Evolutionary conservation across 768 basidiomycete species (phyloP), one percentile per base, ranked within the genome.

Genomic region (Tricholoma terreum): DNA sequence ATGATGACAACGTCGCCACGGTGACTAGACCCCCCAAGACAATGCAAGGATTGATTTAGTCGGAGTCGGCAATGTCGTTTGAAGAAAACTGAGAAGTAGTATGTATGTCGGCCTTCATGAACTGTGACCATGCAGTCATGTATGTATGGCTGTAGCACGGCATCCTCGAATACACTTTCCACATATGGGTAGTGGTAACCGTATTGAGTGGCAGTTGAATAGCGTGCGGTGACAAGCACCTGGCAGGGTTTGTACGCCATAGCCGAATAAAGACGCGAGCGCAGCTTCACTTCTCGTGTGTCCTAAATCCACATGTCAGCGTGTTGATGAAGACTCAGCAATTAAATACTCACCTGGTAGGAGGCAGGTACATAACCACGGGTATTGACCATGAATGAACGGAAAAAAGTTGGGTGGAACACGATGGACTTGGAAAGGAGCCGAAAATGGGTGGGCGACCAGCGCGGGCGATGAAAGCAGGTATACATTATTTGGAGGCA

Each of bases 31-130:
- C 22, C 22, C 35, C 27, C 12, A 36, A 27, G 35, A 42, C n/a
- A 10, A 42, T 35, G 35, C n/a, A 52, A 22, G 14, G 51, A 36
- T 33, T 36, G 51, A 31, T 52, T 52, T 27, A 38, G 22, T 22
- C 24, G 35, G 34, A 52, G 51, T 24, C 40, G 5, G 21, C 51
- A 42, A 22, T 52, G 51, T 27, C 35, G 17, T 35, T 52, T 52
- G 35, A 52, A 52, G 51, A 34, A 52, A 42, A 52, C 40, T 11
- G 22, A 42, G 35, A 38, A 52, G 17, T 17, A 9, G 35, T 52
- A 52, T 24, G 12, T 42, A 52, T 52, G 51, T 7, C 17, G 34
- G 19, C 51, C 51, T 52, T 52, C 35, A 14, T 52, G 51, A 27
- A 52, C 40, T 9, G 40, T 34, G 15, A 52, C 21, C 9, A 17